phyloP scores from a whole-genome alignment of 2,329 filamentous ascomycete species.

The Amesomyces nigricolor region DNA sequence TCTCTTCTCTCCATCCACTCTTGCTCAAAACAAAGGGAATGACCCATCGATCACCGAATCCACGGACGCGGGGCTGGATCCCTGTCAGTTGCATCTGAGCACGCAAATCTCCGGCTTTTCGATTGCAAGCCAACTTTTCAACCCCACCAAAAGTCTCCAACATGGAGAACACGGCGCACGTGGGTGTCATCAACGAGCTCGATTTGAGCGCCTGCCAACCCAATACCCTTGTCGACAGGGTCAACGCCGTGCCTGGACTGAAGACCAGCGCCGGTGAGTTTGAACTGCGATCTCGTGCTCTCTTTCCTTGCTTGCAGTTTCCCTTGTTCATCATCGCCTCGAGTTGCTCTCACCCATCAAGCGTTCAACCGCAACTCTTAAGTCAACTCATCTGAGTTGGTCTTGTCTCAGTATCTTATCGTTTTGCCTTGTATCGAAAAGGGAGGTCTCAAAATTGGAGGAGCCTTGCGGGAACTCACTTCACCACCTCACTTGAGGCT shows the following conservation, averaged over 20 bases:
- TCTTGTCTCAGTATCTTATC: not conserved
- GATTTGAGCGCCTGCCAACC: constrained; percentile 44
- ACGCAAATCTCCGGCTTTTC: not conserved
- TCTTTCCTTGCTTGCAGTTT: not conserved
- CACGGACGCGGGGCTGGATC: constrained; percentile 9
- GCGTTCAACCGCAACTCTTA: too few species aligned
- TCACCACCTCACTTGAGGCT: too few species aligned
- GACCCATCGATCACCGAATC: constrained; percentile 1
- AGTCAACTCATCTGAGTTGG: too few species aligned
- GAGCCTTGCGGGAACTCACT: not conserved
- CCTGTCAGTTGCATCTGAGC: not conserved
- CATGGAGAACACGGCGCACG: constrained; percentile 34
- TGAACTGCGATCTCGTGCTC: not conserved
- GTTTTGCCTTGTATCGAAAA: not conserved
- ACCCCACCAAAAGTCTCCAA: constrained; percentile 22
- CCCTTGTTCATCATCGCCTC: too few species aligned
- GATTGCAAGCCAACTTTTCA: not conserved
- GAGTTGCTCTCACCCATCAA: too few species aligned
- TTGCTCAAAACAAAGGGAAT: not conserved
- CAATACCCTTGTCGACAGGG: constrained; percentile 47
- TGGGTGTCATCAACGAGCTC: constrained; percentile 42
- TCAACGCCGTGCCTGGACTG: constrained; percentile 52
- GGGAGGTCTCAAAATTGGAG: not conserved
- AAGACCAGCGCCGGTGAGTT: constrained; percentile 56
- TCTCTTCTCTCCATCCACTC: constrained; percentile 1